phyloP scores from a whole-genome alignment of 495 filamentous ascomycete species.

The Trichoderma parareesei region DNA sequence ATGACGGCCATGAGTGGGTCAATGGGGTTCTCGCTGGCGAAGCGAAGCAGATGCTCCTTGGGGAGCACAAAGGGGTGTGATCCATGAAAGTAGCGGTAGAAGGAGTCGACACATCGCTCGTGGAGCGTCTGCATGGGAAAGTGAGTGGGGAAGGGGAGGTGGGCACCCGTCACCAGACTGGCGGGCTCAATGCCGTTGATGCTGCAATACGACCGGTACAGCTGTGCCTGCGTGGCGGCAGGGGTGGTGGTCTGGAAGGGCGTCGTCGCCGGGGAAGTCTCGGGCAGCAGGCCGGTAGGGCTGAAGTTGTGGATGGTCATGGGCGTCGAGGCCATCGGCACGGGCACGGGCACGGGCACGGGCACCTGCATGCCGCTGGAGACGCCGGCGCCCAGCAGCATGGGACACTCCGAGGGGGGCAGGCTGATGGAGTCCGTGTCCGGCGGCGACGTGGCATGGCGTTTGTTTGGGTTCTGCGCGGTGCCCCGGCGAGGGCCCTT shows the following conservation, averaged over 20 bases:
- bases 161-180: constrained; percentile 20
- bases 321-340: constrained; percentile 13
- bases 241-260: constrained; percentile 5
- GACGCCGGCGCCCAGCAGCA: constrained; percentile 31
- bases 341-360: constrained; percentile 11
- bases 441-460: constrained; percentile 41
- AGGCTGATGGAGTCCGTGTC: constrained; percentile 20
- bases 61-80: constrained; percentile 60
- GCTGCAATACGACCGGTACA: constrained; percentile 9
- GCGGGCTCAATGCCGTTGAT: constrained; percentile 18
- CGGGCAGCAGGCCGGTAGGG: neutral
- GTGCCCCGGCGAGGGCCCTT: constrained; percentile 37
- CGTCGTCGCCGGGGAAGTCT: neutral
- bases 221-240: constrained; percentile 14
- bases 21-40: constrained; percentile 23
- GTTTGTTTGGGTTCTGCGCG: constrained; percentile 42
- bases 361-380: constrained; percentile 1
- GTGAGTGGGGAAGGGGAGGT: constrained; percentile 5
- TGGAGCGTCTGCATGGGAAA: constrained; percentile 25
- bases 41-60: constrained; percentile 34
- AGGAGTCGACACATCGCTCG: constrained; percentile 47
- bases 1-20: constrained; percentile 49
- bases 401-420: constrained; percentile 33
- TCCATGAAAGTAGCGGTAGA: constrained; percentile 58
- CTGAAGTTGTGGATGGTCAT: constrained; percentile 16